Evolutionary conservation across 2,329 filamentous ascomycete species (phyloP), one percentile per base, ranked within the genome.

Genomic region (Alternaria ethzedia): DNA sequence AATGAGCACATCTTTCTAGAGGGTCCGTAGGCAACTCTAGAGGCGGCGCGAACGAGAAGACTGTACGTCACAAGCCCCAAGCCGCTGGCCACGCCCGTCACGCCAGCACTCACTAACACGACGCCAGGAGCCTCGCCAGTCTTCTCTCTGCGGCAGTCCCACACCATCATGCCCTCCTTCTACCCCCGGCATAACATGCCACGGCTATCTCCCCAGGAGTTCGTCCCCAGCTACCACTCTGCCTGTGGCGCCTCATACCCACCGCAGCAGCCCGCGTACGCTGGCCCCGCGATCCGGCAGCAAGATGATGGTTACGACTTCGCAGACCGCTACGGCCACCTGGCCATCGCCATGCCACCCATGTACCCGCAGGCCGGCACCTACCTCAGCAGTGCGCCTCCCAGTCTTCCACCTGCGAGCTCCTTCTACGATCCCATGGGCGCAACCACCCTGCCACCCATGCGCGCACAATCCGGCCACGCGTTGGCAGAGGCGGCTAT

Each of bases 121-220:
- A 50, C 45, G 59, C 65, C 73, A 82, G 79, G 76, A 78, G 78
- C 63, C 72, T 67, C 71, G 71, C 78, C 81, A 70, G 80, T 83
- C 83, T 82, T 80, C 80, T 80, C 61, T 69, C 70, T 71, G 70
- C 76, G 68, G 74, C 69, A 70, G 67, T 68, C 68, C 66, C 67
- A 67, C 69, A 71, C 75, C 75, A 81, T 71, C 76, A 86, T 86
- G 84, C 83, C 84, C 70, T 82, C 83, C 72, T 85, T 85, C 75
- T 85, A 85, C 71, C 80, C 82, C 55, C 79, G 82, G 62, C 81
- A 82, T 67, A 75, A 79, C 65, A 75, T 81, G 78, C 78, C 79
- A 57, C 75, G 79, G 67, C 80, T 84, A 64, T 85, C 84, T 54
- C 84, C 84, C 11, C 84, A 83, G 63, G 83, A 85, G 70, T 83